Conservation (phyloP, 192 early-diverging fungal species). For the Glomus cerebriforme region DNA sequence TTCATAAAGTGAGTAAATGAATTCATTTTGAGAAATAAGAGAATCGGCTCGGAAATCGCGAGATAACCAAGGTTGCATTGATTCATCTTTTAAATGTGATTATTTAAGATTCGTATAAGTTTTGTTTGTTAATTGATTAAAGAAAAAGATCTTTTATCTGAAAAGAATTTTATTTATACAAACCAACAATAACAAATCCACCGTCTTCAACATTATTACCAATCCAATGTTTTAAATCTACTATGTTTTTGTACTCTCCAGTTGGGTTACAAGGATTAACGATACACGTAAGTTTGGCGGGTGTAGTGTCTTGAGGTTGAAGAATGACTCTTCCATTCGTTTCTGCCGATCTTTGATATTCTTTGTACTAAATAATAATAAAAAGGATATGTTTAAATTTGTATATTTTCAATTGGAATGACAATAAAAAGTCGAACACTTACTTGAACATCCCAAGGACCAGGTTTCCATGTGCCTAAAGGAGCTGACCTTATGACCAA, state of each 20-base stretch:
- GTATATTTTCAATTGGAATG: background rate
- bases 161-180: slow-evolving; percentile 20
- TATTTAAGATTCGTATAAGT: background rate
- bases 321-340: slow-evolving; percentile 74
- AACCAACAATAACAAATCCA: slow-evolving; percentile 80
- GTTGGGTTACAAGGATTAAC: slow-evolving; percentile 95
- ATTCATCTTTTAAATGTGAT: slow-evolving; percentile 75
- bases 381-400: background rate
- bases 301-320: slow-evolving; percentile 50
- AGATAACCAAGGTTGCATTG: slow-evolving; percentile 94
- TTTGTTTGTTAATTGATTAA: background rate
- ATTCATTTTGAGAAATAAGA: slow-evolving; percentile 74
- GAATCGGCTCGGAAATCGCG: slow-evolving; percentile 78
- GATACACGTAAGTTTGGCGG: slow-evolving; percentile 75
- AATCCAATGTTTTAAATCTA: slow-evolving; percentile 77
- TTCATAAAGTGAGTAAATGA: slow-evolving; percentile 59
- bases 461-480: slow-evolving; percentile 79
- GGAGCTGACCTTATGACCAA: slow-evolving; percentile 79
- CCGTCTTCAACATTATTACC: slow-evolving; percentile 72
- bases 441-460: slow-evolving; percentile 77
- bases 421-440: background rate
- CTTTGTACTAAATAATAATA: slow-evolving; percentile 68
- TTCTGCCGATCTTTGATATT: slow-evolving; percentile 84
- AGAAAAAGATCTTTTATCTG: background rate
- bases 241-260: slow-evolving; percentile 78